These are phyloP conservation scores for Colletotrichum gloeosporioides DNA, from an alignment of 2,329 filamentous ascomycete genomes.

Conservation along the genomic window DNA sequence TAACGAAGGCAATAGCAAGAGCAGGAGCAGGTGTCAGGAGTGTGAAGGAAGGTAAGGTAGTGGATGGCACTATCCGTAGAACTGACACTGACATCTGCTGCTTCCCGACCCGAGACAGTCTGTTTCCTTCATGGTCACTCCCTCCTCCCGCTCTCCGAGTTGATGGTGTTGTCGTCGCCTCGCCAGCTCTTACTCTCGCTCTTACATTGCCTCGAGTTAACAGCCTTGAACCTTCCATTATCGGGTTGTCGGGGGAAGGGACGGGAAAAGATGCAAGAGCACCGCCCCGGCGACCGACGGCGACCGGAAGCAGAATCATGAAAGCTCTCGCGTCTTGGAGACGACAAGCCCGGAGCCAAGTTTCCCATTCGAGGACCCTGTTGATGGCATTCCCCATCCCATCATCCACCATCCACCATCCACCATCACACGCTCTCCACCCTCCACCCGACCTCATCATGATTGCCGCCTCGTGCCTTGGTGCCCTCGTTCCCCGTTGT, in stretches of 20 bases:
- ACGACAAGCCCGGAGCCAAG: neutral
- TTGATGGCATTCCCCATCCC: neutral
- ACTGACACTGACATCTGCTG: neutral
- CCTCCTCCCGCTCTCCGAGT: neutral
- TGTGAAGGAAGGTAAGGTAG: neutral
- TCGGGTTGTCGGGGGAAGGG: constrained; percentile 13
- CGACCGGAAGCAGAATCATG: neutral
- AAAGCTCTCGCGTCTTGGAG: neutral
- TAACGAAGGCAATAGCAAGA: neutral
- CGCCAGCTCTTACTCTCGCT: neutral
- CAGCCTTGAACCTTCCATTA: neutral
- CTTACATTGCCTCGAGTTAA: neutral
- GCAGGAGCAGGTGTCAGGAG: neutral
- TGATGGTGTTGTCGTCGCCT: neutral
- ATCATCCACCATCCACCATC: neutral
- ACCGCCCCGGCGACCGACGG: constrained; percentile 5
- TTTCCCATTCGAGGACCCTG: constrained; percentile 4
- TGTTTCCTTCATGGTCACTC: neutral
- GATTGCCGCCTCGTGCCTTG: neutral
- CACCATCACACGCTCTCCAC: neutral
- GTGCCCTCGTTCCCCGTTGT: neutral
- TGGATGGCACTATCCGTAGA: neutral
- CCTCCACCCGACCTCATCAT: neutral
- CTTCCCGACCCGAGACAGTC: neutral
- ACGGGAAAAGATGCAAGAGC: neutral